phyloP scores from a whole-genome alignment of 2,329 filamentous ascomycete genomes.

The Aspergillus fijiensis region DNA sequence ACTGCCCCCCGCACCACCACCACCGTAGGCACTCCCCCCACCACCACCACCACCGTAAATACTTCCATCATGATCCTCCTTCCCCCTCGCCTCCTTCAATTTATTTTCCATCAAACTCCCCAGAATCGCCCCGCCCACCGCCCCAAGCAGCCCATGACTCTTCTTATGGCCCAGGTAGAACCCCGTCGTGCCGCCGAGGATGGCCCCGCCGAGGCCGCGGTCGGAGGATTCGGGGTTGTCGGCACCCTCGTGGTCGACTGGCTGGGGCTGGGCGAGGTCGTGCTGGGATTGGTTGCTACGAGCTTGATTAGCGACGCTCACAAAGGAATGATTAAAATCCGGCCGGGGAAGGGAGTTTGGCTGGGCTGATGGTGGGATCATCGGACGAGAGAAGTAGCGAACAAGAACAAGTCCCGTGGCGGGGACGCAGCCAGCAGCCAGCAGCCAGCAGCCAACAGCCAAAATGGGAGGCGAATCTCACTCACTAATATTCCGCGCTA shows the following conservation, averaged over 20 bases:
- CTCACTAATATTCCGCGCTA: slow-evolving; percentile 24
- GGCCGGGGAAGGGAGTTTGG: too few species aligned
- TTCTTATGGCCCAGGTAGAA: slow-evolving; percentile 57
- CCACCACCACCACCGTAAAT: neutral
- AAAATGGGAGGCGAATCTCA: slow-evolving; percentile 1
- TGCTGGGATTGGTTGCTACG: too few species aligned
- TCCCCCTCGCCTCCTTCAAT: slow-evolving; percentile 44
- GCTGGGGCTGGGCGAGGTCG: too few species aligned
- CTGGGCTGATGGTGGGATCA: too few species aligned
- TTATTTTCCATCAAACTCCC: slow-evolving; percentile 58
- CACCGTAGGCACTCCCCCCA: neutral
- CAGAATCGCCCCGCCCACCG: slow-evolving; percentile 57
- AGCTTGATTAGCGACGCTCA: too few species aligned
- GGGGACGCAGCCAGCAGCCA: too few species aligned
- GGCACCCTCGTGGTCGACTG: slow-evolving; percentile 31
- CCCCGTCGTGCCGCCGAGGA: slow-evolving; percentile 58
- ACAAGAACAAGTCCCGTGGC: too few species aligned
- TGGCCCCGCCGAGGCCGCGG: slow-evolving; percentile 57
- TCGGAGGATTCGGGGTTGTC: slow-evolving; percentile 49
- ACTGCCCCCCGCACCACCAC: slow-evolving; percentile 28
- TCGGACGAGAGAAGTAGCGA: too few species aligned
- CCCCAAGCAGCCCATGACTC: slow-evolving; percentile 58
- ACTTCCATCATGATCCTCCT: slow-evolving; percentile 20
- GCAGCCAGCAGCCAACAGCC: too few species aligned
- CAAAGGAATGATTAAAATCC: too few species aligned